phyloP scores from a whole-genome alignment of 2,329 filamentous ascomycete species.

The Cordyceps javanica region DNA sequence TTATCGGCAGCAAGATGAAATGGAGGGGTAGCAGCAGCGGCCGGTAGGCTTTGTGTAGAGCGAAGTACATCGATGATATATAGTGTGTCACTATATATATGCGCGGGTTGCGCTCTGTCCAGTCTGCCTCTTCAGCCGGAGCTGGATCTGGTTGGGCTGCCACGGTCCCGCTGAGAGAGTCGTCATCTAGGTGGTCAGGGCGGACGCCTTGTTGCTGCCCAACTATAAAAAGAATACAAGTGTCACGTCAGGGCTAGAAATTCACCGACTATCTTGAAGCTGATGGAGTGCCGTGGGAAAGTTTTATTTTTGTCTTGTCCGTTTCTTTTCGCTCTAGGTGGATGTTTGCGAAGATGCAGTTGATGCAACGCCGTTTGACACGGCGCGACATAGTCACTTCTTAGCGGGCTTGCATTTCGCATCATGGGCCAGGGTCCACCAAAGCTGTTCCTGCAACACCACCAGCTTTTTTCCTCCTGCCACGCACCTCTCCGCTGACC shows the following conservation, averaged over 20 bases:
- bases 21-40: conserved; percentile 5
- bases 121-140: conserved; percentile 1
- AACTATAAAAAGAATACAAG: conserved; percentile 5
- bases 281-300: neutral
- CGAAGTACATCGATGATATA: neutral
- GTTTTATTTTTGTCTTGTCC: neutral
- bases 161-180: neutral
- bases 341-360: conserved; percentile 1
- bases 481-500: neutral
- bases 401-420: no score
- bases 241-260: neutral
- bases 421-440: neutral
- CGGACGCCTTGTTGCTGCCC: conserved; percentile 10
- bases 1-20: neutral
- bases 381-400: neutral
- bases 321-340: neutral
- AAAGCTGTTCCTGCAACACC: neutral
- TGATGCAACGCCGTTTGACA: conserved; percentile 2
- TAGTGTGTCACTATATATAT: conserved; percentile 11
- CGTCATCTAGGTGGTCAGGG: neutral
- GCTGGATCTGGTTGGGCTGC: conserved; percentile 5
- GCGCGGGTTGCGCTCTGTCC: conserved; percentile 2
- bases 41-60: neutral
- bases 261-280: neutral
- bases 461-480: neutral